A percentile compares a stretch with the other conserved stretches of the same genome.
These are phyloP conservation scores for Cyclostephanos tholiformis DNA, from an alignment of 108 stramenopile species.

Conservation along the genomic window DNA sequence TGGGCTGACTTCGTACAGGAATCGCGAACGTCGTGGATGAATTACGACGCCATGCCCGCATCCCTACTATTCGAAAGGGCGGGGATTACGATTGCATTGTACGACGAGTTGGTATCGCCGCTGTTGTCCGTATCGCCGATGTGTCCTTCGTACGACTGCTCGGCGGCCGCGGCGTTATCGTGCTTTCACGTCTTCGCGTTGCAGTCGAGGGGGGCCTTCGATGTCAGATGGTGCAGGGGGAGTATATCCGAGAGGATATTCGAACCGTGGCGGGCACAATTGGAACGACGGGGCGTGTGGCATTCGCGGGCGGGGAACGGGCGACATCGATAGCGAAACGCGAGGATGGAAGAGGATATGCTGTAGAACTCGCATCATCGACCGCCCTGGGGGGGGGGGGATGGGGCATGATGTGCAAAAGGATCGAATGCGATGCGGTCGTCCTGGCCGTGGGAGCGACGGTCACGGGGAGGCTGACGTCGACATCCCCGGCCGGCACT, in stretches of 20 bases:
- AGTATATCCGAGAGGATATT: constrained; percentile 77
- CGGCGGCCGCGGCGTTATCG: constrained; percentile 83
- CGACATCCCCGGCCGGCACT: constrained; percentile 61
- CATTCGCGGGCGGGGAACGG: constrained; percentile 58
- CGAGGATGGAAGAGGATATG: constrained; percentile 22
- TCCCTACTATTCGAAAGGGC: constrained; percentile 68
- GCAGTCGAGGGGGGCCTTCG: constrained; percentile 85
- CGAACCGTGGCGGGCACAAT: constrained; percentile 67
- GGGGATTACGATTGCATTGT: constrained; percentile 61
- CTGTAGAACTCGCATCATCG: constrained; percentile 20
- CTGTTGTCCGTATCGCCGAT: constrained; percentile 82
- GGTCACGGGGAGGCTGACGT: constrained; percentile 50
- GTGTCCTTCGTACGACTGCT: constrained; percentile 84
- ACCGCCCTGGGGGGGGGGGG: background rate
- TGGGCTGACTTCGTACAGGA: constrained; percentile 89
- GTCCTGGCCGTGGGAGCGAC: constrained; percentile 81
- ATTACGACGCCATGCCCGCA: constrained; percentile 74
- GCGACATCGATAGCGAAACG: constrained; percentile 56
- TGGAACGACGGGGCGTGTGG: constrained; percentile 62
- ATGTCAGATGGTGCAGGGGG: constrained; percentile 81
- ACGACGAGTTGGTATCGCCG: constrained; percentile 76
- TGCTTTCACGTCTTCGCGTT: constrained; percentile 90
- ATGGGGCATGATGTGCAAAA: constrained; percentile 25
- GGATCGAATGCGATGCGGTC: constrained; percentile 68
- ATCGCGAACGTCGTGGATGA: constrained; percentile 61